Base-by-base conservation (phyloP, 768 basidiomycete species). In the Guyanaporus albipodus region DNA sequence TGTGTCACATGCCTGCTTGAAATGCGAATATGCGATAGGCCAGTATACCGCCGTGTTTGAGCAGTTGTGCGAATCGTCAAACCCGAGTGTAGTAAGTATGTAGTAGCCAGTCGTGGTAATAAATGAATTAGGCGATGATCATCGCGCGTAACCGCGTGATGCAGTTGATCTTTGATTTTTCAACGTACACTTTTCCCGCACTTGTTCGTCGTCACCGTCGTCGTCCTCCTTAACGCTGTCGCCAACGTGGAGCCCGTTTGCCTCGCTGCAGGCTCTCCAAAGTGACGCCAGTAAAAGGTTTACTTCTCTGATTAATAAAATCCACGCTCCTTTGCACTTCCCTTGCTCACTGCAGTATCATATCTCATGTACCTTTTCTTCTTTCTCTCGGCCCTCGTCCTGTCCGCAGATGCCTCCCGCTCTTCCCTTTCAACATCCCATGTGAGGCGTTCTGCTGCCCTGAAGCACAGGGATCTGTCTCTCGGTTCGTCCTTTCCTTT, bases 281-380 rank as follows among this genome's bases (percentile, higher is more conserved):
- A 12, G 57, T 56, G 50, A 55, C 55, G 28, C 52, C 55, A 37
- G n/a, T 10, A n/a, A 26, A 21, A 45, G 17, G 21, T n/a, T 56
- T 6, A 6, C 46, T 29, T 37, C 4, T 19, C 42, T 38, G 35
- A 12, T 34, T 27, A 29, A 41, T 24, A 32, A 41, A 38, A 32
- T 8, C 27, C 52, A 40, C 74, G 62, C 68, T 75, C 75, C 40
- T 76, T 77, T 14, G 54, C 44, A 44, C 44, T 4, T 12, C 61
- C 62, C 61, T 50, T 50, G 64, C 69, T 60, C 61, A 59, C n/a
- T n/a, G 55, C 59, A 59, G 50, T 46, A 44, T 59, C 69, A 66
- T 67, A 65, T 49, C 53, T 55, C 45, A 53, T 71, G 56, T 55
- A 59, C 45, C 50, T 41, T 0, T 46, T 63, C 46, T 51, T 72